Base-by-base conservation (phyloP, 306 rosid genomes). In the Ormosia emarginata region DNA sequence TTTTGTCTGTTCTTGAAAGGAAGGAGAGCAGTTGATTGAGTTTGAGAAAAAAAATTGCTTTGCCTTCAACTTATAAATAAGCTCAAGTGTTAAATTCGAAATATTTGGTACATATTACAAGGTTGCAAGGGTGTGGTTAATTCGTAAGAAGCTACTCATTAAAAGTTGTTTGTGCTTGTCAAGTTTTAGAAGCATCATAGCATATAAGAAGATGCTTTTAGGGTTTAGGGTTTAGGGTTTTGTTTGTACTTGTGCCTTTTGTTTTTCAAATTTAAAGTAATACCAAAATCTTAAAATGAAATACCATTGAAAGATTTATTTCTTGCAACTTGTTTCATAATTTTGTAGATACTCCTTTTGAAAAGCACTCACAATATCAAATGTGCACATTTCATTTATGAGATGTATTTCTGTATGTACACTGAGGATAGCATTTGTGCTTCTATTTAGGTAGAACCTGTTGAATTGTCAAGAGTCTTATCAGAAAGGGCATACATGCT, bases 401-500 rank as follows among this genome's bases (percentile, higher is more conserved):
- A 44, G 58, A 37, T 39, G 49, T 53, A 43, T 50, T 77, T 67
- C 36, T 67, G 69, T 58, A 46, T 74, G 84, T 62, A 1, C 69
- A 52, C 69, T 74, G 84, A 82, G 13, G 71, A 68, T 82, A 29
- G 55, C 40, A 46, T 82, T 52, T 72, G 49, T 81, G 56, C 56
- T 47, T 88, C 44, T 69, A 24, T 90, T 34, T 71, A 92, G 97
- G 97, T 92, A 70, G 92, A 89, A 86, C 92, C 92, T 10, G 93
- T 92, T 3, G 91, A 85, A 58, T 64, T 89, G 81, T 78, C 85
- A 17, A 92, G 87, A 85, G 95, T 91, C 81, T 81, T 89, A 40
- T 89, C 89, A 37, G 91, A 91, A 84, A 87, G 92, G 80, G 95
- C 97, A 70, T 92, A 89, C 89, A 92, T 92, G 92, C 93, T 92